Evolutionary conservation across 2,329 filamentous ascomycete genomes (phyloP).

Genomic region (Arachnopeziza araneosa): DNA sequence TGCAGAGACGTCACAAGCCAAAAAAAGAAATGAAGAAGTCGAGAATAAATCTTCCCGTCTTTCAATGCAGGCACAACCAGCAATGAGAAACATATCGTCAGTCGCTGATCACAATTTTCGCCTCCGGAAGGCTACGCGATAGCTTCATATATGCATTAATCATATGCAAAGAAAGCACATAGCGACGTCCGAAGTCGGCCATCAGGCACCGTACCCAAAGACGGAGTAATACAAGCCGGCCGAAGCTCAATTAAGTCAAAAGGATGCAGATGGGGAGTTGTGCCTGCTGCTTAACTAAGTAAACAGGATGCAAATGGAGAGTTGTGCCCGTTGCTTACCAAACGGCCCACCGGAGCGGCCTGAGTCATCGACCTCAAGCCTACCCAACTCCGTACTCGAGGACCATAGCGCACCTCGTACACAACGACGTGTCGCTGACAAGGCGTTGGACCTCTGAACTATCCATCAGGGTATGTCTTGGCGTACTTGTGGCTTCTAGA

Average conservation of each 20-base stretch:
- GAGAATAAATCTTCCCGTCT: too few species aligned
- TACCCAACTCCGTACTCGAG: not conserved
- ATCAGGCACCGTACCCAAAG: not conserved
- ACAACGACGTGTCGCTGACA: conserved; percentile 1
- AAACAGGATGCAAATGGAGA: not conserved
- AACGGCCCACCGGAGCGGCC: too few species aligned
- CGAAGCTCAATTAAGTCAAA: not conserved
- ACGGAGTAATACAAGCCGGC: not conserved
- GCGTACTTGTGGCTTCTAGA: not conserved
- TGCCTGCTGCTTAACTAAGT: not conserved
- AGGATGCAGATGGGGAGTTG: not conserved
- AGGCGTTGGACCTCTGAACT: not conserved
- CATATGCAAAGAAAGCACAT: not conserved
- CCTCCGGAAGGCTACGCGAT: too few species aligned
- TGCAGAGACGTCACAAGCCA: too few species aligned
- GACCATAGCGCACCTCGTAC: not conserved
- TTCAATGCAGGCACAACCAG: too few species aligned
- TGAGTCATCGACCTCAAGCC: not conserved
- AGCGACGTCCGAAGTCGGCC: not conserved
- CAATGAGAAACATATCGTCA: too few species aligned
- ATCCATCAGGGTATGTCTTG: not conserved
- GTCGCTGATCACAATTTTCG: too few species aligned
- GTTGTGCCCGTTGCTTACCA: not conserved
- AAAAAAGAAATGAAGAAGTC: too few species aligned
- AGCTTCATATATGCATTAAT: not conserved